Evolutionary conservation across 371 early-diverging fungal species (phyloP), one percentile per base, ranked within the genome.

Genomic region (Zychaea mexicana): DNA sequence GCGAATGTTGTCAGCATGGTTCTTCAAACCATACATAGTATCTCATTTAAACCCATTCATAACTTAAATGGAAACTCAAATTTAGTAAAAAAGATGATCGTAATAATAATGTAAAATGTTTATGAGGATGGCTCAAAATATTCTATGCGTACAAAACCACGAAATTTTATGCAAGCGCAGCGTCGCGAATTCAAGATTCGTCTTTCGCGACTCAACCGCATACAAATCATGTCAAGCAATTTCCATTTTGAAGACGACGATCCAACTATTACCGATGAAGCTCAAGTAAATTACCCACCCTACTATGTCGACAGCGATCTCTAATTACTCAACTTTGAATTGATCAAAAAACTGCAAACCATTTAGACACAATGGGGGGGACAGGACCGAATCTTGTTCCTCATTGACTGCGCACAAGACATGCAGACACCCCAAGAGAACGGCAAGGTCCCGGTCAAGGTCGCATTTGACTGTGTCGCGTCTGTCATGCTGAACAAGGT

Each of bases 381-480:
- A 42, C 73, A 79, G 17, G 88, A 89, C 58, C 76, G 83, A 31
- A 80, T 88, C 45, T 67, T 91, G 19, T 90, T 88, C 68, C 87
- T 85, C 21, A 84, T 91, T 61, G 90, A 91, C 70, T 85, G 86
- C 21, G 77, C 83, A 10, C 72, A 78, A 8, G 52, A 76, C n/a
- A 90, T 90, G 90, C 71, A 85, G 26, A 45, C 54, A 30, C 49
- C 68, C 1, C 68, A 79, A 26, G 79, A 76, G 4, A 68, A 76
- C 3, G 81, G 76, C 17, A 73, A 76, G 10, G 68, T 79, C 12
- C 84, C 87, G 3, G 75, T 90, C 53, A 61, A 73, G 6, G 74
- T 73, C 0, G 82, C 81, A 1, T 71, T 90, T 46, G 68, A 76
- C 22, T 76, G 82, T 61, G 76, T 83, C 13, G 72, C 73, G 27